Conservation (phyloP, 352 stramenopile species). For the Peronospora farinosa region DNA sequence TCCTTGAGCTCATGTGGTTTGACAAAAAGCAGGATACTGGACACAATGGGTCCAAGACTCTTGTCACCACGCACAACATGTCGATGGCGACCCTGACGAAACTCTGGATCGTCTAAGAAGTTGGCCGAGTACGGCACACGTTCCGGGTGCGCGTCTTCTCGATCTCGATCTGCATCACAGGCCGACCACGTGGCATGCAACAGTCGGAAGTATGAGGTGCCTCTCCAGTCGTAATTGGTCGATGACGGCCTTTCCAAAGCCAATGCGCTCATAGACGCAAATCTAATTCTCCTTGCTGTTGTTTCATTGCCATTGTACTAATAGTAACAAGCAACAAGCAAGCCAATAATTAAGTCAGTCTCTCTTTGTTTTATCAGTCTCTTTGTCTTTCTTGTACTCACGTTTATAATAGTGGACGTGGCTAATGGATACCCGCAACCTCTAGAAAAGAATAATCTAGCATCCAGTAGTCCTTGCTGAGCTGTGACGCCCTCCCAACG, state of each 20-base stretch:
- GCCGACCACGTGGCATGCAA: conserved; percentile 70
- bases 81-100: conserved; percentile 72
- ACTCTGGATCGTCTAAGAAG: conserved; percentile 81
- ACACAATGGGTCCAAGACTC: conserved; percentile 89
- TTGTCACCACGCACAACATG: conserved; percentile 82
- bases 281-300: conserved; percentile 32
- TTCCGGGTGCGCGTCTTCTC: conserved; percentile 66
- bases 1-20: conserved; percentile 93
- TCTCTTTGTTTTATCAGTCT: background rate
- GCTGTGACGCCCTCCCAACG: conserved; percentile 64
- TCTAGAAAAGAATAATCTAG: conserved; percentile 75
- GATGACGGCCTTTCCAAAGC: conserved; percentile 32
- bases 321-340: background rate
- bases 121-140: conserved; percentile 56
- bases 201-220: conserved; percentile 82
- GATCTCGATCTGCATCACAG: conserved; percentile 69
- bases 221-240: conserved; percentile 74
- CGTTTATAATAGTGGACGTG: conserved; percentile 76
- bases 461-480: conserved; percentile 62
- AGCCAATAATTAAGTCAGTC: background rate
- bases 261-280: conserved; percentile 49
- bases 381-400: conserved; percentile 8
- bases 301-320: conserved; percentile 81
- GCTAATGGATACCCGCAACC: conserved; percentile 79
- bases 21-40: conserved; percentile 92